These are phyloP conservation scores for Herpetomonas tarakana DNA, from an alignment of 208 protist genomes.

Conservation along the genomic window DNA sequence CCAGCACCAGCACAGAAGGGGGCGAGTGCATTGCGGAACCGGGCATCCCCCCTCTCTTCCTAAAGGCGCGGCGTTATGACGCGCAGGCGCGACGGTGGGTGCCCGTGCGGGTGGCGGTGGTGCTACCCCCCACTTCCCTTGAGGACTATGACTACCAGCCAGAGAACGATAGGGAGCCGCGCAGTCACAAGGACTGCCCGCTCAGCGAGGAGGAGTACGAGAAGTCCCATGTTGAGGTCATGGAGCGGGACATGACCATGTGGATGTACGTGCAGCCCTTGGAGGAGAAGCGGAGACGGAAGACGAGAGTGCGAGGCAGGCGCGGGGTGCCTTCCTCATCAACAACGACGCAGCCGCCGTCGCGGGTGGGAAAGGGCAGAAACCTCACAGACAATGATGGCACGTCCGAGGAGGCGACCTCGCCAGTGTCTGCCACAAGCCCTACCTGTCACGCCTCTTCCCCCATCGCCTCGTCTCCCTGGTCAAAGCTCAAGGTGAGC, in stretches of 20 bases:
- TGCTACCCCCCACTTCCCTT: background rate
- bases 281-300: background rate
- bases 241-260: background rate
- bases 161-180: background rate
- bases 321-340: background rate
- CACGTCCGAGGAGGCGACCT: background rate
- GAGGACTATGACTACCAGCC: background rate
- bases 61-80: no score
- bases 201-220: background rate
- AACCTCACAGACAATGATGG: background rate
- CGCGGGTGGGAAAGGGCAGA: no score
- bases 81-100: background rate
- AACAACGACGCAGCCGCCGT: background rate
- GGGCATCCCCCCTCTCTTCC: no score
- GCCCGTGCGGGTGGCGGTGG: background rate
- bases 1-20: no score
- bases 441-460: no score
- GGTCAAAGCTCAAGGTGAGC: constrained; percentile 1
- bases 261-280: background rate
- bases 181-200: background rate
- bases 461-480: background rate
- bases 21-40: no score
- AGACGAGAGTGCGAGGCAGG: background rate
- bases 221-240: background rate
- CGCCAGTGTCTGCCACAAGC: no score